These are phyloP conservation scores for Serpula lacrymans DNA, from an alignment of 768 basidiomycete genomes.

Conservation along the genomic window DNA sequence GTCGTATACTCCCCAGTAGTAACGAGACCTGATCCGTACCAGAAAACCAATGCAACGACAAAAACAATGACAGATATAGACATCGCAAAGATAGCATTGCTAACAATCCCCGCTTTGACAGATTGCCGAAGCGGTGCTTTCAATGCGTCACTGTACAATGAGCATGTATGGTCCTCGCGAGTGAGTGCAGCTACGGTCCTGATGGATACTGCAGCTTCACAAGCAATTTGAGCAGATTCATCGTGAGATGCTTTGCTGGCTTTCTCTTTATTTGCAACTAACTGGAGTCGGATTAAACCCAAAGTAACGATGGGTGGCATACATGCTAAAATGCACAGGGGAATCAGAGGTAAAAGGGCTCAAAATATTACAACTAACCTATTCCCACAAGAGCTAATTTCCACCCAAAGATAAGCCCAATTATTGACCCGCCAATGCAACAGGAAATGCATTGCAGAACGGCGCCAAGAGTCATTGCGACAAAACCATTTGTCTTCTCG, in stretches of 20 bases:
- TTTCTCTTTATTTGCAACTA: background rate
- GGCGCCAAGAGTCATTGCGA: background rate
- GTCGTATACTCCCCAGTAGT: slow-evolving; percentile 31
- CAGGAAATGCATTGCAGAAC: background rate
- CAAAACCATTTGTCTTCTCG: background rate
- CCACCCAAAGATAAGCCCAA: background rate
- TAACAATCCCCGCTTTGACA: slow-evolving; percentile 33
- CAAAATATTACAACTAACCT: background rate
- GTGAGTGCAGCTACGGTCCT: slow-evolving; percentile 54
- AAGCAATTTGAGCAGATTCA: slow-evolving; percentile 47
- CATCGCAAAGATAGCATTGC: slow-evolving; percentile 38
- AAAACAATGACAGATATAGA: slow-evolving; percentile 46
- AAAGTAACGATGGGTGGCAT: background rate
- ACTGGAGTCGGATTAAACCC: background rate
- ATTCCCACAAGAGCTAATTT: background rate
- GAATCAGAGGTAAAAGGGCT: background rate
- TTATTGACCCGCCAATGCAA: background rate
- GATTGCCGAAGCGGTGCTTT: slow-evolving; percentile 40
- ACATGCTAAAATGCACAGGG: background rate
- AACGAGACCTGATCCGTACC: slow-evolving; percentile 35
- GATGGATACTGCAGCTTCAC: slow-evolving; percentile 54
- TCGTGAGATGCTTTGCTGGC: background rate
- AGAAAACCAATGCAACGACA: slow-evolving; percentile 47
- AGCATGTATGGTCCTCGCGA: slow-evolving; percentile 44
- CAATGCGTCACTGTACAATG: slow-evolving; percentile 35